Percentiles rank a stretch among this genome's conserved stretches.
Evolutionary conservation across 192 early-diverging fungal genomes (phyloP).

Genomic region (Coemansia sp.): DNA sequence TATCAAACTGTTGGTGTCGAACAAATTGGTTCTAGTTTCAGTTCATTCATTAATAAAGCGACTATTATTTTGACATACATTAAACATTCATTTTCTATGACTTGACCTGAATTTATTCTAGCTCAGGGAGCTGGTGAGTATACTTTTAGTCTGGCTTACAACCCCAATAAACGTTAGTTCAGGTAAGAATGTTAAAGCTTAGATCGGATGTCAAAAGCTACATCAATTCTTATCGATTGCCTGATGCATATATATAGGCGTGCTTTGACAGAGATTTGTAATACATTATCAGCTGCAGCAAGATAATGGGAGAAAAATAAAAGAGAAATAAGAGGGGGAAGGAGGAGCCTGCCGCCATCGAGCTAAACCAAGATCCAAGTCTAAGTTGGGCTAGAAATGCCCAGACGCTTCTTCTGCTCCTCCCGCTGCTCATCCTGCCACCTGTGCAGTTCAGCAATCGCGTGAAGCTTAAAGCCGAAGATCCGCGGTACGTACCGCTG

Average conservation of each 20-base stretch:
- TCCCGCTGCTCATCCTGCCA: conserved; percentile 86
- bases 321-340: not conserved
- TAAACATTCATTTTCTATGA: no score
- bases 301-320: not conserved
- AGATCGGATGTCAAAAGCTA: not conserved
- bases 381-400: conserved; percentile 12
- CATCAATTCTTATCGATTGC: not conserved
- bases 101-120: no score
- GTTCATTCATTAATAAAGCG: no score
- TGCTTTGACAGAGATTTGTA: not conserved
- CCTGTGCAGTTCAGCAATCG: conserved; percentile 81
- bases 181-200: no score
- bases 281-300: not conserved
- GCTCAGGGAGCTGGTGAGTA: no score
- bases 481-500: conserved; percentile 89
- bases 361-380: not conserved
- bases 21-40: no score
- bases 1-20: no score
- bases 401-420: conserved; percentile 58
- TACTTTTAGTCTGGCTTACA: no score
- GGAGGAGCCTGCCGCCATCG: not conserved
- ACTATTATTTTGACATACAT: no score
- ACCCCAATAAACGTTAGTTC: no score
- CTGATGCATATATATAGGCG: not conserved
- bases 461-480: conserved; percentile 96